Evolutionary conservation across 768 basidiomycete species (phyloP), one percentile per base, ranked within the genome.

Genomic region (Suillus discolor): DNA sequence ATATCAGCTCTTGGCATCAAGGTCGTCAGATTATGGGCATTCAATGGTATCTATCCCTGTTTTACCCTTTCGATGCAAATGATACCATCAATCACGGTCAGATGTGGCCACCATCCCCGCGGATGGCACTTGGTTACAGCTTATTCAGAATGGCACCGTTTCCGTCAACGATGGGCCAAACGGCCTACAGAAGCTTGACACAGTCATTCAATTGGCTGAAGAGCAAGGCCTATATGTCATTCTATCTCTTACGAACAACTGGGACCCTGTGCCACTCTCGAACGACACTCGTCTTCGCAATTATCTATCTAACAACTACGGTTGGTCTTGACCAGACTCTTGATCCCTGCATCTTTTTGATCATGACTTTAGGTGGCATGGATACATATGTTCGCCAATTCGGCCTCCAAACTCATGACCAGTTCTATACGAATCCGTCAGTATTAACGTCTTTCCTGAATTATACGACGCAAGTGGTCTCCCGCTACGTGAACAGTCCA

Each of bases 11-110:
- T 79, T 15, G 87, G 86, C 9, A 81, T 88, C 68, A 85, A 78
- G 45, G 88, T 88, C 25, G 84, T 91, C 36, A 81, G 89, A 49
- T 79, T 85, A 4, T 92, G 90, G 90, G 90, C 83, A 20, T 91
- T 91, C 74, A 90, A 91, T 75, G 90, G 89, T 84, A 44, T 64
- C 62, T 18, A 55, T 38, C 39, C 44, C 60, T 34, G 54, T 42
- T 42, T 47, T 39, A 1, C 25, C 16, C 20, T 39, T 31, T 34
- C 64, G 62, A 18, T 45, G 63, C 39, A 13, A 16, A 15, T n/a
- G 36, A 61, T 61, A 8, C 71, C n/a, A 76, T 45, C 25, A 34
- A 49, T 12, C n/a, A 57, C 18, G 20, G 57, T 62, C 23, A 86
- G 86, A 87, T 67, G 87, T 89, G 49, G 75, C 77, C 3, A 74